These are phyloP conservation scores for Ogataea pignaliae DNA, from an alignment of 805 yeast species.

Conservation along the genomic window DNA sequence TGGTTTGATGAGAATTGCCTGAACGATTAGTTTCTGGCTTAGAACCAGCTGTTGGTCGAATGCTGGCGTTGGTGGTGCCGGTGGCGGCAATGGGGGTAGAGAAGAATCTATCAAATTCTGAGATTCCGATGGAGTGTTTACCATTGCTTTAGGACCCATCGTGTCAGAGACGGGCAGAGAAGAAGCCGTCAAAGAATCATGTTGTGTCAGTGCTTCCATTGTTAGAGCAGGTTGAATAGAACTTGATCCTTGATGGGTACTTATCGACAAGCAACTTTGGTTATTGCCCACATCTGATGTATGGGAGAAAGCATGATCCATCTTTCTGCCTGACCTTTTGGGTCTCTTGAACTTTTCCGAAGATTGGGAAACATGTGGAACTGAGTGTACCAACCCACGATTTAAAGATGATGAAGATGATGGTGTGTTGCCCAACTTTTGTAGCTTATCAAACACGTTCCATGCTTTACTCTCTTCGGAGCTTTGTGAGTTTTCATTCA, in stretches of 20 bases:
- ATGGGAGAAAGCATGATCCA: not conserved
- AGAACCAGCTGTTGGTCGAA: conserved; percentile 7
- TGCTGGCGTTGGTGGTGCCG: not conserved
- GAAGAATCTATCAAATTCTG: too few relatives aligned
- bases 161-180: not conserved
- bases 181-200: not conserved
- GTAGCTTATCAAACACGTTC: conserved; percentile 24
- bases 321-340: conserved; percentile 5
- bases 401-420: not conserved
- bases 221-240: not conserved
- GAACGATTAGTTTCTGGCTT: conserved; percentile 53
- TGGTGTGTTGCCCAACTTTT: conserved; percentile 4
- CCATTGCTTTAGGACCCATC: not conserved
- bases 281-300: not conserved
- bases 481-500: conserved; percentile 1
- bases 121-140: not conserved
- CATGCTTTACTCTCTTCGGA: conserved; percentile 26
- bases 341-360: conserved; percentile 12
- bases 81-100: not conserved
- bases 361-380: too few relatives aligned
- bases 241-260: too few relatives aligned
- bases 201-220: not conserved
- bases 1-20: conserved; percentile 49
- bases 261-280: too few relatives aligned
- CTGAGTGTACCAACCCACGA: not conserved